phyloP scores from a whole-genome alignment of 2,329 filamentous ascomycete species.

The Colletotrichum siamense region DNA sequence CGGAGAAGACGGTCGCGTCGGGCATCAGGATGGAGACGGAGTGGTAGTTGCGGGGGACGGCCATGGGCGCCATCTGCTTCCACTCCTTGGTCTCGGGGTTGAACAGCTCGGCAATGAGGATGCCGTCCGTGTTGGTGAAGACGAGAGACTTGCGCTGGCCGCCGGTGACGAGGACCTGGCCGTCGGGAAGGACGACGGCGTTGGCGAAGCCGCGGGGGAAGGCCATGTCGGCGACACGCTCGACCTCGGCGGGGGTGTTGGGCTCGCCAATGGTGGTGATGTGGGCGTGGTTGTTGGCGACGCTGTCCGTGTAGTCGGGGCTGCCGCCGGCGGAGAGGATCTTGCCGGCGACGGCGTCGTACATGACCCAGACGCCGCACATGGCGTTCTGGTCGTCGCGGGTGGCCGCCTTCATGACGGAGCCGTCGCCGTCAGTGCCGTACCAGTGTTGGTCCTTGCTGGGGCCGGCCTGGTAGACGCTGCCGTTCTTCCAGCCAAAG shows the following conservation, averaged over 20 bases:
- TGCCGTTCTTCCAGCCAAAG: conserved; percentile 49
- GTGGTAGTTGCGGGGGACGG: conserved; percentile 55
- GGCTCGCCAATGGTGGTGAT: conserved; percentile 51
- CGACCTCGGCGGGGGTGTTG: conserved; percentile 26
- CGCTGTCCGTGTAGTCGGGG: conserved; percentile 47
- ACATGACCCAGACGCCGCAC: conserved; percentile 63
- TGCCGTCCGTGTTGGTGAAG: conserved; percentile 49
- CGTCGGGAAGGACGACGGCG: conserved; percentile 54
- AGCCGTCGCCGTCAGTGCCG: conserved; percentile 47
- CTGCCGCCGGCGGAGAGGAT: conserved; percentile 59
- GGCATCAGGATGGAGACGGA: conserved; percentile 52
- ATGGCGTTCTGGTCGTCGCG: conserved; percentile 53
- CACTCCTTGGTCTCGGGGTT: conserved; percentile 46
- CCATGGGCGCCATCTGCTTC: conserved; percentile 37
- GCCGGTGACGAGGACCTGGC: conserved; percentile 51
- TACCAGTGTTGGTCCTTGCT: conserved; percentile 64
- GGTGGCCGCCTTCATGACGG: conserved; percentile 43
- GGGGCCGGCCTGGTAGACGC: conserved; percentile 61
- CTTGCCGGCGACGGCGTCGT: conserved; percentile 61
- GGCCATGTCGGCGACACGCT: conserved; percentile 36
- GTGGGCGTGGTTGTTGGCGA: conserved; percentile 49
- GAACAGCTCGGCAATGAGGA: conserved; percentile 51
- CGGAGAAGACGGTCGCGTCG: conserved; percentile 55
- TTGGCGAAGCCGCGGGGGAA: conserved; percentile 48
- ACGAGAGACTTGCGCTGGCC: conserved; percentile 46